A percentile compares a stretch with the other conserved stretches of the same genome.
phyloP scores from a whole-genome alignment of 78 protist genomes.

The Guillardia theta region DNA sequence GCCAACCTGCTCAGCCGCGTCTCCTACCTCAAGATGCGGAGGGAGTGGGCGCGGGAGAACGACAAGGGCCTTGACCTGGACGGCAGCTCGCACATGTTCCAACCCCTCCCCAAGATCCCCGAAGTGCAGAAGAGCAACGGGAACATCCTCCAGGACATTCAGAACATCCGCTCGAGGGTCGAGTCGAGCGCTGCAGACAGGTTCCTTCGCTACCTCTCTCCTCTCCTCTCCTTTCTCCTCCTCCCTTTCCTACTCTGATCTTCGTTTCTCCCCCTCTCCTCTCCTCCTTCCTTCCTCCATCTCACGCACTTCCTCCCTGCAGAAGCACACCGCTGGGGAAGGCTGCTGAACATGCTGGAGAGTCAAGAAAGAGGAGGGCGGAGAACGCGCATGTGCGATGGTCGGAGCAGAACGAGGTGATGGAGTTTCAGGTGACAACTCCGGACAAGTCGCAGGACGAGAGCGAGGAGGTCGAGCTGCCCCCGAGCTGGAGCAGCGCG shows the following conservation, averaged over 20 bases:
- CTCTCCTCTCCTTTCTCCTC: no score
- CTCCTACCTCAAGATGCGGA: constrained; percentile 12
- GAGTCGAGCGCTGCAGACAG: no score
- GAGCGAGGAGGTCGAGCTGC: neutral
- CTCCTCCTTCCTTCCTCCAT: no score
- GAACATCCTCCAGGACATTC: neutral
- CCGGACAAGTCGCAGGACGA: neutral
- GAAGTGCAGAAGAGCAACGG: no score
- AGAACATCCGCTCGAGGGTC: neutral
- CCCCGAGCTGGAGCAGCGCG: neutral
- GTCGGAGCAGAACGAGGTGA: neutral
- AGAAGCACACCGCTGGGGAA: neutral
- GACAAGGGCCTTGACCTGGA: no score
- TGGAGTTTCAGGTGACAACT: constrained; percentile 2
- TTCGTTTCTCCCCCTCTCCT: no score
- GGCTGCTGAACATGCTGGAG: neutral
- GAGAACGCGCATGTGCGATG: neutral
- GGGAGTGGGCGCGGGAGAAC: constrained; percentile 25
- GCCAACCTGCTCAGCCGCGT: neutral
- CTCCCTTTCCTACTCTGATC: no score
- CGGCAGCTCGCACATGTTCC: neutral
- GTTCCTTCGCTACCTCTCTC: no score
- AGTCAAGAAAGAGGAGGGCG: neutral
- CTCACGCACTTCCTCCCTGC: no score
- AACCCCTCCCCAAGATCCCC: neutral